phyloP scores from a whole-genome alignment of 106 monocot species.

The Hemerocallis citrina region DNA sequence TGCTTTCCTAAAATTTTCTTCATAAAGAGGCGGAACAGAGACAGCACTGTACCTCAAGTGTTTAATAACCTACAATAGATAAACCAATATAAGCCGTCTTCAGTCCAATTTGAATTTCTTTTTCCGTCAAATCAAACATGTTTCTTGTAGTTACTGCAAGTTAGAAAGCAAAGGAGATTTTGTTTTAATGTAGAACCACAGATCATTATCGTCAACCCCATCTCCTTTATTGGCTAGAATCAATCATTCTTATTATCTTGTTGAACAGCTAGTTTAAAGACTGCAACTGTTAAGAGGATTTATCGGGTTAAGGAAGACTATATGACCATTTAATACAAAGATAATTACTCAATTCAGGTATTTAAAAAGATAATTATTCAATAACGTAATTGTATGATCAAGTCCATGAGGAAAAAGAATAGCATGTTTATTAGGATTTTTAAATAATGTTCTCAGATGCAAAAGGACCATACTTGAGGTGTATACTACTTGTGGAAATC shows the following conservation, averaged over 20 bases:
- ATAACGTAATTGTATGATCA: too few relatives aligned
- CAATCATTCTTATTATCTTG: background rate
- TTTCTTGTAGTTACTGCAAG: background rate
- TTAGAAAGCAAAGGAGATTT: background rate
- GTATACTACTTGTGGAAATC: too few relatives aligned
- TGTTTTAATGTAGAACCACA: background rate
- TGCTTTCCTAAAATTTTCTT: conserved; percentile 75
- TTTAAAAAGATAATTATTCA: too few relatives aligned
- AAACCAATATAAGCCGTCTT: background rate
- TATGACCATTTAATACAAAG: too few relatives aligned
- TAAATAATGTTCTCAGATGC: too few relatives aligned
- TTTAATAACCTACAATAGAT: conserved; percentile 69
- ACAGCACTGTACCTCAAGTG: conserved; percentile 67
- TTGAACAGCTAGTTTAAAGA: background rate
- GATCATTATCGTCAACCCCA: background rate
- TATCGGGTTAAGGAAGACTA: background rate
- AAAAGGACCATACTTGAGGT: too few relatives aligned
- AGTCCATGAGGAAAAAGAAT: too few relatives aligned
- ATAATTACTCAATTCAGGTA: too few relatives aligned
- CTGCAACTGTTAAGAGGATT: background rate
- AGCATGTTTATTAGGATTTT: too few relatives aligned
- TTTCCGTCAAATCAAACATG: background rate
- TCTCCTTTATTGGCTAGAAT: background rate
- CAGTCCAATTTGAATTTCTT: background rate
- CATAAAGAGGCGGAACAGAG: conserved; percentile 76